Conservation (phyloP, 176 grass and related monocot genomes). For the Cenchrus fungigraminus region DNA sequence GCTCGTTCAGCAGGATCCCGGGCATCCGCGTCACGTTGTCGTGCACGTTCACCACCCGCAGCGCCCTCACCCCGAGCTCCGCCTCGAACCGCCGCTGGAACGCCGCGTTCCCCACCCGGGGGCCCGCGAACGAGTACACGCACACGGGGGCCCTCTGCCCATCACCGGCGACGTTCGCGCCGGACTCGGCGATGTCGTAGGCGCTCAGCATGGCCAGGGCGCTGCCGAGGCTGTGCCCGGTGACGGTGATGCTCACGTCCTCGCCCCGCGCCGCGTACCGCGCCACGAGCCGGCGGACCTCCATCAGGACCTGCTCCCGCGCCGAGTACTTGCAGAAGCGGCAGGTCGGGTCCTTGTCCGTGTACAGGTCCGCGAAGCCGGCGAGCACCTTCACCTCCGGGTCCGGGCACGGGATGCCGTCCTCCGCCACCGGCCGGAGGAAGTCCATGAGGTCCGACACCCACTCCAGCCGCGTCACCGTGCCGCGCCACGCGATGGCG, state of each 20-base stretch:
- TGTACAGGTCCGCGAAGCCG: conserved; percentile 81
- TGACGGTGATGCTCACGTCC: conserved; percentile 74
- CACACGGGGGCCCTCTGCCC: conserved; percentile 35
- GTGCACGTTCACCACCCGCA: conserved; percentile 85
- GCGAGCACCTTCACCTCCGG: conserved; percentile 69
- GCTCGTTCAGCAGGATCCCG: conserved; percentile 80
- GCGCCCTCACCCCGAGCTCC: conserved; percentile 69
- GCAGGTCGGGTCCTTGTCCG: conserved; percentile 75
- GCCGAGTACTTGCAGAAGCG: conserved; percentile 93
- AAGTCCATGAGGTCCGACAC: conserved; percentile 84
- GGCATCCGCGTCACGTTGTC: conserved; percentile 81
- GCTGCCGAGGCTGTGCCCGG: conserved; percentile 89
- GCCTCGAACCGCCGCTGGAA: conserved; percentile 74
- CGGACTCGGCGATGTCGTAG: conserved; percentile 81
- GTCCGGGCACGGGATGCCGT: conserved; percentile 79
- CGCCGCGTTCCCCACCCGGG: conserved; percentile 73
- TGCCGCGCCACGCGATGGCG: conserved; percentile 88
- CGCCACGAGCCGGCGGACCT: conserved; percentile 64
- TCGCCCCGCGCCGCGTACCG: conserved; percentile 52
- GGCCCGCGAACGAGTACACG: conserved; percentile 79
- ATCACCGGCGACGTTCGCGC: conserved; percentile 22
- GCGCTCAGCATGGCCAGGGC: conserved; percentile 74
- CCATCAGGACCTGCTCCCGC: conserved; percentile 74
- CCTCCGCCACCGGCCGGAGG: conserved; percentile 57
- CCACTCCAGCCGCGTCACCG: conserved; percentile 84